Conservation (phyloP, 2,329 filamentous ascomycete species). For the Sporothrix pallida region DNA sequence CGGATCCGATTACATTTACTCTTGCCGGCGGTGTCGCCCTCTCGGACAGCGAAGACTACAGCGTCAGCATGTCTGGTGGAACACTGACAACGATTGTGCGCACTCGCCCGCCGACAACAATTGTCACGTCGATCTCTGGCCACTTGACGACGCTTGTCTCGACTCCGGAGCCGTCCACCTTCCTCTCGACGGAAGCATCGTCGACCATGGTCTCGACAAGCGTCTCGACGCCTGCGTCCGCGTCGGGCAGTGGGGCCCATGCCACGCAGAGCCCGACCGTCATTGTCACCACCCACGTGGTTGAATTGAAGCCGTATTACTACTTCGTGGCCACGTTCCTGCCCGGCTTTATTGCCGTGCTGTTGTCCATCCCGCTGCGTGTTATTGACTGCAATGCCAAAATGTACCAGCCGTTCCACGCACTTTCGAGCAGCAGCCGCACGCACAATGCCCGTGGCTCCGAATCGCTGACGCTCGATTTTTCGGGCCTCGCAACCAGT, state of each 20-base stretch:
- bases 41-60: constrained; percentile 34
- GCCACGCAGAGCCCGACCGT: constrained; percentile 31
- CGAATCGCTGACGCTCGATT: constrained; percentile 52
- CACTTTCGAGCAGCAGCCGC: constrained; percentile 44
- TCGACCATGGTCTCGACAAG: not conserved
- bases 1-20: constrained; percentile 40
- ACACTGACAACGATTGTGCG: constrained; percentile 40
- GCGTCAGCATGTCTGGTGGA: constrained; percentile 26
- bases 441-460: constrained; percentile 47
- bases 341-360: constrained; percentile 49
- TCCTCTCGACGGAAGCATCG: constrained; percentile 23
- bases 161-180: constrained; percentile 38
- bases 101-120: constrained; percentile 39
- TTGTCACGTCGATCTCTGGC: constrained; percentile 42
- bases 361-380: constrained; percentile 49
- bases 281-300: constrained; percentile 39
- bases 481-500: constrained; percentile 44
- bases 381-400: constrained; percentile 50
- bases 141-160: constrained; percentile 42
- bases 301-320: constrained; percentile 40
- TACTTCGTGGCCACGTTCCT: constrained; percentile 53
- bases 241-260: not conserved
- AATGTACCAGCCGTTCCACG: constrained; percentile 53
- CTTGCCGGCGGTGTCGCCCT: constrained; percentile 33
- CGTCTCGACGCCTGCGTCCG: not conserved